Evolutionary conservation across 306 rosid species (phyloP), one percentile per base, ranked within the genome.

Genomic region (Carpinus viminea): DNA sequence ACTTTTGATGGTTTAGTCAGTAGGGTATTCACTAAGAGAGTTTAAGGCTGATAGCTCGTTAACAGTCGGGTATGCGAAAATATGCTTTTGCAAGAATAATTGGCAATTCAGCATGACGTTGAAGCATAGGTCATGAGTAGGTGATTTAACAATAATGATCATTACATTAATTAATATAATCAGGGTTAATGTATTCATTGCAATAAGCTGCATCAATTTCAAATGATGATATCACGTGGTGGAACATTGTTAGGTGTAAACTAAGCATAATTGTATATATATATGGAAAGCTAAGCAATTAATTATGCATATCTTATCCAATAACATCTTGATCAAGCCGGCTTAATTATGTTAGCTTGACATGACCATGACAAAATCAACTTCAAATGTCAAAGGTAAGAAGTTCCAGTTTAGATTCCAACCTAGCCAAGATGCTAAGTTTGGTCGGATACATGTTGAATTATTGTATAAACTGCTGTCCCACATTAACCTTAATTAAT

Each of bases 311-410:
- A 62, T 50, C 24, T 59, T 77, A 64, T 71, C 78, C 65, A 21
- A 71, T 72, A 24, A 68, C 75, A 75, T 65, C 86, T 73, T 81
- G 78, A 78, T 89, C 81, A 85, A 69, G 80, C 20, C 73, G 45
- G 45, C 45, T 41, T 66, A 31, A 74, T 78, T 83, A 82, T 79
- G 77, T 71, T 83, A 81, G 73, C 77, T 72, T 82, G 87, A 74
- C 66, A 79, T 46, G 76, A 74, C 54, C 20, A 47, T 79, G 76
- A 84, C 64, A 72, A 20, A 17, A 74, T 61, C 60, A 77, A 83
- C 52, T 76, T 68, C 83, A 77, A 78, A 76, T 66, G 65, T 53
- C 68, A 79, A 52, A 70, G 50, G 21, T 18, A 46, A 68, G 70
- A 64, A 15, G 56, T 15, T 62, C 75, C 81, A 46, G 75, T 75